phyloP scores from a whole-genome alignment of 306 rosid genomes.

The Vicia villosa region DNA sequence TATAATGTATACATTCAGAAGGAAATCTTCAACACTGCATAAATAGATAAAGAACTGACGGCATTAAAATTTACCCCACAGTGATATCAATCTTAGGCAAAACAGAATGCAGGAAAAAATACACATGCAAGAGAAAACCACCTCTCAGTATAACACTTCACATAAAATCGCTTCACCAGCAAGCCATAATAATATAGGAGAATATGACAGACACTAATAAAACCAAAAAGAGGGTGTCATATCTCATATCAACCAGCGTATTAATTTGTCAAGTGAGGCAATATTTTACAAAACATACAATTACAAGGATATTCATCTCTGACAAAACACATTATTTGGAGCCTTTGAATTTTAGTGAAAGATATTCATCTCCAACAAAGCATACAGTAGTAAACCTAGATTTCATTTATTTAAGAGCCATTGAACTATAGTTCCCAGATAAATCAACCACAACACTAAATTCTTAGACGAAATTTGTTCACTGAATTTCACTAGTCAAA shows the following conservation, averaged over 20 bases:
- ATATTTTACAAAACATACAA: slow-evolving; percentile 15
- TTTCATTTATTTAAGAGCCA: slow-evolving; percentile 25
- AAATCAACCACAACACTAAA: background rate
- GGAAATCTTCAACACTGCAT: slow-evolving; percentile 5
- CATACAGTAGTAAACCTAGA: slow-evolving; percentile 1
- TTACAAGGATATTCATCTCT: slow-evolving; percentile 6
- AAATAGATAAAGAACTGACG: no score
- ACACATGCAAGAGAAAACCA: slow-evolving; percentile 22
- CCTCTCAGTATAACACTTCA: background rate
- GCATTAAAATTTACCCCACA: no score
- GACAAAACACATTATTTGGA: background rate
- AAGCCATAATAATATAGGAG: background rate
- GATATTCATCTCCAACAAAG: slow-evolving; percentile 2
- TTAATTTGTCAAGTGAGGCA: no score
- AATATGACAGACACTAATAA: background rate
- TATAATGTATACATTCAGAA: background rate
- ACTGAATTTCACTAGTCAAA: slow-evolving; percentile 1
- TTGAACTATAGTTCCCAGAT: background rate
- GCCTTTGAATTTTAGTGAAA: background rate
- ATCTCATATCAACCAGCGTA: no score
- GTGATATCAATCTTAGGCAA: no score
- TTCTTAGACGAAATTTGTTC: background rate
- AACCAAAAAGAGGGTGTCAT: slow-evolving; percentile 10
- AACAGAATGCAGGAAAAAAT: slow-evolving; percentile 1
- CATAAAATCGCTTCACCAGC: slow-evolving; percentile 4